A percentile compares a stretch with the other conserved stretches of the same genome.
phyloP scores from a whole-genome alignment of 2,329 filamentous ascomycete species.

The Nemania sp. region DNA sequence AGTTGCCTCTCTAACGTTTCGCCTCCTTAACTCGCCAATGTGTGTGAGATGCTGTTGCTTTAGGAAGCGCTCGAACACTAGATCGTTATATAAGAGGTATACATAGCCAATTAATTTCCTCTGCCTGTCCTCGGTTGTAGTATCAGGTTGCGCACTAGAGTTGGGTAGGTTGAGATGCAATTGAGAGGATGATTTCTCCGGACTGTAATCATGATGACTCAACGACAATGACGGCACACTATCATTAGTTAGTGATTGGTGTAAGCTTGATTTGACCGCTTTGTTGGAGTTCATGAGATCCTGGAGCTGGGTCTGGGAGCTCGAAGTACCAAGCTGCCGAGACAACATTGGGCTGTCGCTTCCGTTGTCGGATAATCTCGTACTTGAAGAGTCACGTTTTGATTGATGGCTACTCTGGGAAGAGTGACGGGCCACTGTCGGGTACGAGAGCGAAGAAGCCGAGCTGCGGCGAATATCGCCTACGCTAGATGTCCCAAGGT shows the following conservation, averaged over 20 bases:
- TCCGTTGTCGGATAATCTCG: constrained; percentile 54
- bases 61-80: constrained; percentile 85
- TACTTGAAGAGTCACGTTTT: constrained; percentile 60
- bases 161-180: constrained; percentile 47
- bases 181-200: constrained; percentile 54
- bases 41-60: constrained; percentile 86
- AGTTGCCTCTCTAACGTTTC: constrained; percentile 80
- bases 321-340: constrained; percentile 60
- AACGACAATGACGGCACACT: constrained; percentile 67
- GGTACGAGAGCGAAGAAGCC: constrained; percentile 61
- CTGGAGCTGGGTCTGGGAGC: constrained; percentile 68
- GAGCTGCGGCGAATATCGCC: constrained; percentile 66
- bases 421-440: constrained; percentile 55
- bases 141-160: constrained; percentile 43
- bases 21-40: constrained; percentile 81
- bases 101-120: constrained; percentile 77
- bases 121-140: constrained; percentile 44
- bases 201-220: constrained; percentile 61
- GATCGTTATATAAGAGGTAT: constrained; percentile 80
- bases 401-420: constrained; percentile 67
- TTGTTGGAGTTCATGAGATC: constrained; percentile 72
- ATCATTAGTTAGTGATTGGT: constrained; percentile 68
- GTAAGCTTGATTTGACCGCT: constrained; percentile 66
- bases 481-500: constrained; percentile 44
- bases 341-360: constrained; percentile 74